Evolutionary conservation across 148 eudicot species (phyloP).

Genomic region (Hydrangea macrophylla): DNA sequence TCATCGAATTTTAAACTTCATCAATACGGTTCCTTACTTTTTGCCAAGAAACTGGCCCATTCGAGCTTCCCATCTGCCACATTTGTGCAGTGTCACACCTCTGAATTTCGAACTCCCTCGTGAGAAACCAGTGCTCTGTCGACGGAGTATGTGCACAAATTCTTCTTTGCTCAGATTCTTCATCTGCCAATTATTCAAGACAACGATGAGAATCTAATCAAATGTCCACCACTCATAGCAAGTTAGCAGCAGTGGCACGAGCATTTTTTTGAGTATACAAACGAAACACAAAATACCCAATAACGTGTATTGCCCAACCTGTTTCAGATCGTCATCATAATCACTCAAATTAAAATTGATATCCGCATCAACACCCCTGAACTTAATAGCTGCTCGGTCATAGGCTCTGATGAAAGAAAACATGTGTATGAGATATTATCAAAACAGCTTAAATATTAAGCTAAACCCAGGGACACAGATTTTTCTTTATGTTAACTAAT

Average conservation of each 20-base stretch:
- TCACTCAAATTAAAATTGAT: constrained; percentile 79
- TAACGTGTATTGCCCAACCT: constrained; percentile 41
- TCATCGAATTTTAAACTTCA: neutral
- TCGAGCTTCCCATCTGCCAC: constrained; percentile 97
- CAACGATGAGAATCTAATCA: neutral
- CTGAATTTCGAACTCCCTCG: constrained; percentile 91
- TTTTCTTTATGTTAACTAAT: neutral
- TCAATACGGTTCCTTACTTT: constrained; percentile 46
- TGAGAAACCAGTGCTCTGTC: constrained; percentile 92
- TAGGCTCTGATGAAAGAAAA: constrained; percentile 60
- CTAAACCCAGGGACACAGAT: neutral
- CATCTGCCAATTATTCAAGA: constrained; percentile 42
- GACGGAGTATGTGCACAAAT: constrained; percentile 89
- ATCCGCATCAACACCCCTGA: constrained; percentile 85
- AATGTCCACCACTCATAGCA: neutral
- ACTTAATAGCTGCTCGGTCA: constrained; percentile 91
- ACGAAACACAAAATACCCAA: neutral
- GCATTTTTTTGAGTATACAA: neutral
- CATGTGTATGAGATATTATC: neutral
- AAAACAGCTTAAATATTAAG: constrained; percentile 4
- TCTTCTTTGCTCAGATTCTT: constrained; percentile 75
- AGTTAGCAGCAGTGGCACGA: too few relatives aligned
- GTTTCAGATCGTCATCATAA: constrained; percentile 77
- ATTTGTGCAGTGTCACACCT: constrained; percentile 89
- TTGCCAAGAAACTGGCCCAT: constrained; percentile 95